phyloP scores from a whole-genome alignment of 2,329 filamentous ascomycete genomes.

The Fusarium hostae region DNA sequence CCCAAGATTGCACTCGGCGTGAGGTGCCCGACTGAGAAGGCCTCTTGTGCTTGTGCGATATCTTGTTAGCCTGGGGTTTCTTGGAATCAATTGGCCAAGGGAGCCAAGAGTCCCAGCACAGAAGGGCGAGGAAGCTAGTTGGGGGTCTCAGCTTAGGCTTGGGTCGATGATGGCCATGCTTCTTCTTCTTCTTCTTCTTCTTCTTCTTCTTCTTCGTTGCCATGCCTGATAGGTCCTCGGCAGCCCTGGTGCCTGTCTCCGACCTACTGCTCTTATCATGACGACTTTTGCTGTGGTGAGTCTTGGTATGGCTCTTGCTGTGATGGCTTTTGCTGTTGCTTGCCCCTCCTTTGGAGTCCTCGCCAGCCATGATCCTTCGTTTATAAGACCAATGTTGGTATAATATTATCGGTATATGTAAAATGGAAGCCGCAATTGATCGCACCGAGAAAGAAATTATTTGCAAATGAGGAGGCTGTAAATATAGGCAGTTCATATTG shows the following conservation, averaged over 20 bases:
- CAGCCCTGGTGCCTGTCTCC: not conserved
- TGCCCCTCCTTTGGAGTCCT: not conserved
- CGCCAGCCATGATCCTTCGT: not conserved
- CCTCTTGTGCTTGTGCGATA: not conserved
- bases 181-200: not conserved
- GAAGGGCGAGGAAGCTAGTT: not conserved
- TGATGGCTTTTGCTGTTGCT: not conserved
- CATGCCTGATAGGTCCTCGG: not conserved
- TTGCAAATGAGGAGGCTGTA: not conserved
- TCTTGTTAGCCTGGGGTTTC: not conserved
- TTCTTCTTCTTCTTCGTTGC: not conserved
- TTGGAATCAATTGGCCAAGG: not conserved
- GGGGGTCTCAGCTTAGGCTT: not conserved
- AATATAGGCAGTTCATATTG: constrained; percentile 18
- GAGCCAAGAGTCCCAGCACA: constrained; percentile 1
- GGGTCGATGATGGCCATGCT: not conserved
- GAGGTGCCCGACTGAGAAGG: not conserved
- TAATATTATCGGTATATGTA: not conserved
- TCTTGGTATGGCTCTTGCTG: not conserved
- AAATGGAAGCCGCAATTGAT: not conserved
- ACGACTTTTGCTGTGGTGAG: not conserved
- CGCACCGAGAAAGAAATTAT: not conserved
- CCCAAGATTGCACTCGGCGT: not conserved
- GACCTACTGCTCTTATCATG: not conserved
- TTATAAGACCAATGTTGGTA: not conserved